Conservation (phyloP, 225 moss, liverwort and hornwort species). For the Pseudoscleropodium purum region DNA sequence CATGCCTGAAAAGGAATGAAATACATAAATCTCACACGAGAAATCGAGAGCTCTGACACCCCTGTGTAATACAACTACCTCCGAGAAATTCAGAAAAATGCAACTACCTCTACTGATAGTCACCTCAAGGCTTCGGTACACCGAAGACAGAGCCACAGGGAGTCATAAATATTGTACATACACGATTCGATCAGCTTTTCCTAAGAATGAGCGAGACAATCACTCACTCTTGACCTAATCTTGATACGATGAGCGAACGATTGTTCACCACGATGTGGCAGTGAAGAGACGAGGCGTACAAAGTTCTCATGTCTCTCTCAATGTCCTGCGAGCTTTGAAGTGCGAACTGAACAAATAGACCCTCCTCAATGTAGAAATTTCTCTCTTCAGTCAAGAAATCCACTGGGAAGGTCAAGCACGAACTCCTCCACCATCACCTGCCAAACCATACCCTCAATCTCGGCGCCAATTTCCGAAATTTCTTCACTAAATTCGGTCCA, state of each 20-base stretch:
- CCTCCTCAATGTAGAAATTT: not conserved
- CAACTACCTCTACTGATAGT: not conserved
- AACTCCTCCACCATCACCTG: slow-evolving; percentile 39
- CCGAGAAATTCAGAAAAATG: not conserved
- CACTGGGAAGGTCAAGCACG: slow-evolving; percentile 10
- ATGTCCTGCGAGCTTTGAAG: not conserved
- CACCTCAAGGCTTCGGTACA: not conserved
- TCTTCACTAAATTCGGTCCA: slow-evolving; percentile 26
- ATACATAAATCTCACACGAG: not conserved
- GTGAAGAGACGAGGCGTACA: not conserved
- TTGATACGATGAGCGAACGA: not conserved
- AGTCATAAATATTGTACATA: slow-evolving; percentile 8
- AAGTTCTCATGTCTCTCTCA: not conserved
- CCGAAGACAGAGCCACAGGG: not conserved
- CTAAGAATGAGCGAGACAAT: not conserved
- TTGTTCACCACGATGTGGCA: not conserved
- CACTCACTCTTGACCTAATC: not conserved
- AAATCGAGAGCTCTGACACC: not conserved
- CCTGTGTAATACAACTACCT: not conserved
- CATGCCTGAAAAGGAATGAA: not conserved
- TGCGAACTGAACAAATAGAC: not conserved
- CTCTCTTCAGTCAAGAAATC: not conserved
- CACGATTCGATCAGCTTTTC: not conserved
- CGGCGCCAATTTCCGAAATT: slow-evolving; percentile 15
- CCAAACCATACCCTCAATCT: slow-evolving; percentile 40